A percentile compares a stretch with the other conserved stretches of the same genome.
Evolutionary conservation across 345 rosid genomes (phyloP).

Genomic region (Ricinus communis): DNA sequence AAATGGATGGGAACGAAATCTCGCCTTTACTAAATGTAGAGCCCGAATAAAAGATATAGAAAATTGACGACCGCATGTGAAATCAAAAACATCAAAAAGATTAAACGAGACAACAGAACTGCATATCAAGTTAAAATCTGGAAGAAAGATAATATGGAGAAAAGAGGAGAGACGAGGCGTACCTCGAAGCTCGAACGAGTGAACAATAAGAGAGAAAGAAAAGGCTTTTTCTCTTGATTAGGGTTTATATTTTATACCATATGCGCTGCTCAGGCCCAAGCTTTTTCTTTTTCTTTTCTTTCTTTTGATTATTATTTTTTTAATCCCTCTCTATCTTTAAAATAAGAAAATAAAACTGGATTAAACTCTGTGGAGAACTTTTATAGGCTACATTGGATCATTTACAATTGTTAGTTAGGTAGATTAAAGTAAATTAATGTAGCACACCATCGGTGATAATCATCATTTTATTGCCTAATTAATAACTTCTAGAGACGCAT

Average conservation of each 20-base stretch:
- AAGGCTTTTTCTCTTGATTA: not conserved
- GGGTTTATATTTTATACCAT: constrained; percentile 3
- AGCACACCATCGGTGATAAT: no score
- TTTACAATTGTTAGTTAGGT: no score
- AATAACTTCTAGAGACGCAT: no score
- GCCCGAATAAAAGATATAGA: not conserved
- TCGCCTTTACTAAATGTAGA: not conserved
- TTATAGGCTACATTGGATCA: no score
- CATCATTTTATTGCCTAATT: no score
- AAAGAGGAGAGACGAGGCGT: not conserved
- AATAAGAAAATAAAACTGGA: not conserved
- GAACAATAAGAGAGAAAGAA: not conserved
- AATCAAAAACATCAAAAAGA: not conserved
- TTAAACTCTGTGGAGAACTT: no score
- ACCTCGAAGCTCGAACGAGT: constrained; percentile 14
- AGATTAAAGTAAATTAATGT: no score
- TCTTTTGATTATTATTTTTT: not conserved
- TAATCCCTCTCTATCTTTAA: no score
- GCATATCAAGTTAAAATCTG: not conserved
- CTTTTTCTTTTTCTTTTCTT: not conserved
- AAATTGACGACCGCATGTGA: not conserved
- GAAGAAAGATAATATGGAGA: not conserved
- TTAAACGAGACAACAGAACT: not conserved
- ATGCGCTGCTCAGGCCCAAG: not conserved
- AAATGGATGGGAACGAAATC: not conserved